Evolutionary conservation across 73 alveolate genomes (phyloP), one percentile per base, ranked within the genome.

Genomic region (Urostyla sp.): DNA sequence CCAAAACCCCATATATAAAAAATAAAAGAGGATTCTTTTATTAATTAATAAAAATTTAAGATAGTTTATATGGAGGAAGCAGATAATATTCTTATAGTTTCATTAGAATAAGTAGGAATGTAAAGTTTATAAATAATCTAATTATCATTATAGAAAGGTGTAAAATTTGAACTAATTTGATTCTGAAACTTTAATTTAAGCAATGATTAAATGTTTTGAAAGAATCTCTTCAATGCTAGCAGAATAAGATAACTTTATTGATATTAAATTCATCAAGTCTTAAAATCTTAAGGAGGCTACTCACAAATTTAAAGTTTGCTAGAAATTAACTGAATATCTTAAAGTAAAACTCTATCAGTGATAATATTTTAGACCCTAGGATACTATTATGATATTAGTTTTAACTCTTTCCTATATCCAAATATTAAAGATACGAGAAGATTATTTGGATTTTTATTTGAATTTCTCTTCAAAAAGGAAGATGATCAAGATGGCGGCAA

Each of bases 1-100:
- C 51, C 51, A 40, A 40, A 40, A 40, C 51, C 51, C 51, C 51
- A 40, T 40, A 40, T 10, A 40, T 40, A 40, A 40, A 40, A 40
- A 15, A 40, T 11, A 15, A 15, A 40, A 11, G 15, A 10, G 15
- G 51, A 40, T 40, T 40, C 15, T 40, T 55, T 23, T 23, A 55
- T 15, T 55, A 55, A 21, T 8, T 21, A 23, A 21, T 18, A 21
- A 55, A 55, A 23, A 8, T 5, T 7, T 24, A 15, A 23, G 18
- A 10, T 7, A 73, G 74, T n/a, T n/a, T n/a, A n/a, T n/a, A 84
- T 84, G 92, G 92, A 84, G 59, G 92, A 84, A 56, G 92, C 92
- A 23, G 92, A 84, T 45, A 80, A 84, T 10, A 73, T 84, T 66
- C 77, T 84, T 24, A 52, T 75, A 11, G 49, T 48, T 7, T 51